A percentile compares a stretch with the other conserved stretches of the same genome.
phyloP scores from a whole-genome alignment of 1,139 yeast species.

The Saccharomyces pastorianus region DNA sequence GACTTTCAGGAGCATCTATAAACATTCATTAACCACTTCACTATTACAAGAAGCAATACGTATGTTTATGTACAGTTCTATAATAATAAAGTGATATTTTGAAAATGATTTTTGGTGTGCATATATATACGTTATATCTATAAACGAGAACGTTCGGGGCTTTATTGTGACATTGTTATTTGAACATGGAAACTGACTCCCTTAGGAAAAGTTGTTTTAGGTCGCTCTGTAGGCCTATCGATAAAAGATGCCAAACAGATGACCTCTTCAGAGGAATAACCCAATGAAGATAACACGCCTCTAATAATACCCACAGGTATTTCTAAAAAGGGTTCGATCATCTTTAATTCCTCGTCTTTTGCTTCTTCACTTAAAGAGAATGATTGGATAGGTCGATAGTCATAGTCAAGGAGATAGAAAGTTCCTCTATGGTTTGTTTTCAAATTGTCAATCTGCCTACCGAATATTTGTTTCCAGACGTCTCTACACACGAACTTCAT shows the following conservation, averaged over 20 bases:
- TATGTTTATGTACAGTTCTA: background rate
- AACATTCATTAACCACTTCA: background rate
- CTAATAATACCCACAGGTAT: constrained; percentile 79
- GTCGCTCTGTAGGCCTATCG: constrained; percentile 23
- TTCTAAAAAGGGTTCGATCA: constrained; percentile 48
- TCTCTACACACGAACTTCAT: constrained; percentile 92
- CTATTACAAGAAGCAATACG: background rate
- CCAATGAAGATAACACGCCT: constrained; percentile 48
- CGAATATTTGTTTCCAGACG: constrained; percentile 72
- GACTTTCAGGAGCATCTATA: background rate
- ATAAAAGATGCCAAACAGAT: constrained; percentile 25
- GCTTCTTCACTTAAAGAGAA: constrained; percentile 20
- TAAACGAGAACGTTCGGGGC: background rate
- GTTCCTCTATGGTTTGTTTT: constrained; percentile 78
- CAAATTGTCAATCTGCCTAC: constrained; percentile 84
- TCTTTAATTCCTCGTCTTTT: constrained; percentile 34
- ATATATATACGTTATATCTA: background rate
- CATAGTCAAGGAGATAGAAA: constrained; percentile 29
- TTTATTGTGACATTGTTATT: constrained; percentile 9
- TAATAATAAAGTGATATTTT: background rate
- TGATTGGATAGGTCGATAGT: constrained; percentile 23
- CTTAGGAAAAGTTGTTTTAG: constrained; percentile 17
- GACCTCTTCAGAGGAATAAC: constrained; percentile 23
- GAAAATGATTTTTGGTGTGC: background rate
- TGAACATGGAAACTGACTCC: constrained; percentile 31